These are phyloP conservation scores for Lactifluus echinatus DNA, from an alignment of 768 basidiomycete species.

Conservation along the genomic window DNA sequence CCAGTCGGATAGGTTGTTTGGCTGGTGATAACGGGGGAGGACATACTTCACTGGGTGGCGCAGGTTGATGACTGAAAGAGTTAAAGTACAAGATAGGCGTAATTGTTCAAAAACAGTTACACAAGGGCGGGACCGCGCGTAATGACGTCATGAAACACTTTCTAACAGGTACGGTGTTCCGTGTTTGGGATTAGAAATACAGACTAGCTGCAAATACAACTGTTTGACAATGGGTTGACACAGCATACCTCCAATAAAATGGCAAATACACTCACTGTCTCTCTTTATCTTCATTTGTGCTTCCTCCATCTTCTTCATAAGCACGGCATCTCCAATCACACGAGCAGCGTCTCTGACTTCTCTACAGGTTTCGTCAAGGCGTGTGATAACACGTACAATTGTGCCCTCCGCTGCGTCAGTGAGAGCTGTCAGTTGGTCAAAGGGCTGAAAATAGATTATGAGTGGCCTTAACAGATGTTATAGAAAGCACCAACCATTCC, in stretches of 20 bases:
- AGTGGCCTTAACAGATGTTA: background rate
- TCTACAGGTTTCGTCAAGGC: slow-evolving; percentile 92
- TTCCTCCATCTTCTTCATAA: slow-evolving; percentile 98
- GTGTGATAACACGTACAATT: slow-evolving; percentile 91
- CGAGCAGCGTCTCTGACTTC: slow-evolving; percentile 96
- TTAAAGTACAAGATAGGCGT: background rate
- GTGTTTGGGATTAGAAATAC: slow-evolving; percentile 52
- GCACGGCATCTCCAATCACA: slow-evolving; percentile 90
- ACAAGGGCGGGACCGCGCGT: background rate
- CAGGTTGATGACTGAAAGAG: slow-evolving; percentile 1
- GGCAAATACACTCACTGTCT: slow-evolving; percentile 65
- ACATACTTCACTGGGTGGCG: slow-evolving; percentile 10
- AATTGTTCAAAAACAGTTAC: slow-evolving; percentile 3
- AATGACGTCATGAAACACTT: slow-evolving; percentile 6
- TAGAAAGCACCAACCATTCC: slow-evolving; percentile 67
- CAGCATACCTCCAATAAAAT: background rate
- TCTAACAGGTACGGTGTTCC: background rate
- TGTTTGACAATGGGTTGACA: slow-evolving; percentile 23
- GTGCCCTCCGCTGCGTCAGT: slow-evolving; percentile 97
- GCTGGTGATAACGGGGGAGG: background rate
- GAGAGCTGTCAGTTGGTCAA: slow-evolving; percentile 84
- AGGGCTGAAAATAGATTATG: slow-evolving; percentile 52
- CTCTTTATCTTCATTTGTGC: slow-evolving; percentile 89
- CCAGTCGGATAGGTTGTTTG: slow-evolving; percentile 8
- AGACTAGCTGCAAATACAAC: slow-evolving; percentile 83